Evolutionary conservation across 2,329 filamentous ascomycete genomes (phyloP).

Genomic region (Fusarium drepaniforme): DNA sequence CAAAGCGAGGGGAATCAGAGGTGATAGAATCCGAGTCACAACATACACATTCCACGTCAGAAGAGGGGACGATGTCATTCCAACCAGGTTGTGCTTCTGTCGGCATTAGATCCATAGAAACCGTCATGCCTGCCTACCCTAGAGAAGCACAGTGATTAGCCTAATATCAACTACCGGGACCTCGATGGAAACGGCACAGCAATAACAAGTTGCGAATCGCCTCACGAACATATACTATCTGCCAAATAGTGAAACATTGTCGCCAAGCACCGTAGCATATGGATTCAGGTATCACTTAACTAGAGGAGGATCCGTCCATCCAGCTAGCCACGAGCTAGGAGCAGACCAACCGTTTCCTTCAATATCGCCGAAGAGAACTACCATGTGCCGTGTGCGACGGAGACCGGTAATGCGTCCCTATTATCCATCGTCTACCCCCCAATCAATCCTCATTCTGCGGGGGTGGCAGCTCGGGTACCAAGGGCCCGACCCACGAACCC

Average conservation of each 20-base stretch:
- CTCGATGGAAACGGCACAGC: not conserved
- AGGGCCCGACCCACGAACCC: conserved; percentile 8
- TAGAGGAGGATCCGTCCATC: not conserved
- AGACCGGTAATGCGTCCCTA: conserved; percentile 2
- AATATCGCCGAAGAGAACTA: not conserved
- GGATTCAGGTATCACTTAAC: too few species aligned
- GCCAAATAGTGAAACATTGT: not conserved
- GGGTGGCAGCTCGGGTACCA: conserved; percentile 15
- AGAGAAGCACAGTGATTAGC: not conserved
- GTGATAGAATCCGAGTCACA: too few species aligned
- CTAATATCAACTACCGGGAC: not conserved
- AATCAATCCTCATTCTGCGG: conserved; percentile 28
- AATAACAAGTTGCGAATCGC: not conserved
- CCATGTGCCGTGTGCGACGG: not conserved
- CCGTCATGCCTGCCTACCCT: not conserved
- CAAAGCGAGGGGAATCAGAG: not conserved
- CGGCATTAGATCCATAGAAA: not conserved
- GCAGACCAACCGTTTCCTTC: not conserved
- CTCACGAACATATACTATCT: not conserved
- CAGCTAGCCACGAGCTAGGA: not conserved
- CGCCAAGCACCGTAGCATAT: not conserved
- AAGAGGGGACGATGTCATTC: not conserved
- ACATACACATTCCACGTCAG: not conserved
- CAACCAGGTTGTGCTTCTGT: not conserved
- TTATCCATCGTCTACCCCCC: conserved; percentile 9